Base-by-base conservation (phyloP, 2,329 filamentous ascomycete genomes). In the Stagonosporopsis tanaceti region DNA sequence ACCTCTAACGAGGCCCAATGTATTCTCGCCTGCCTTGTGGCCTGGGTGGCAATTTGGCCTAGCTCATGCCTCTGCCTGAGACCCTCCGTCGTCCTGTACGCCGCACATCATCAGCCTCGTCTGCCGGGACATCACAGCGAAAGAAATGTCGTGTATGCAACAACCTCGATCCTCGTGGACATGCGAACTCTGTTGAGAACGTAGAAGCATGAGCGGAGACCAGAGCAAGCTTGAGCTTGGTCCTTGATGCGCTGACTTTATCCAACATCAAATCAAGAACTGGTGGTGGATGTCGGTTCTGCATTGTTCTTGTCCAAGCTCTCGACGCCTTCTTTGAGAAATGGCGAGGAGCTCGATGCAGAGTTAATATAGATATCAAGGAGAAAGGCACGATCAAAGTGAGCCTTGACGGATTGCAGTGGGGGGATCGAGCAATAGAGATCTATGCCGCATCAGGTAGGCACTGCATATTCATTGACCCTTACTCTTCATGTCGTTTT, bases 361-460 rank as follows among this genome's bases (percentile, higher is more conserved):
- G 63, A 47, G 54, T 73, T 9, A 62, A 59, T 42, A 51, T 72
- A 8, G 64, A 72, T 14, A 54, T 74, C 1, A 62, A 60, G 54
- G 67, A 73, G 55, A 72, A 73, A 50, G 57, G 52, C 0, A 68
- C 62, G 7, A 65, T 75, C 40, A 70, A 66, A 30, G 57, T 72
- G 2, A 60, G 54, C 22, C 56, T 73, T 32, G 66, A 73, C 47
- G 64, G 59, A 5, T 51, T 65, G 8, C 63, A 56, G 15, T 70
- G 66, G 65, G 68, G 53, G 41, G 54, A 63, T 22, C 63, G 68
- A 39, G 34, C 58, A 28, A 52, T 72, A 6, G 70, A 74, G 54
- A 69, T 73, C 32, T 72, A 70, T 46, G 65, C 70, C 14, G 60
- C 59, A 20, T 67, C 67, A 53, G 65, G 72, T 74, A 71, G 38